Conservation (phyloP, 495 filamentous ascomycete species). For the Melanomma pulvis-pyrius region DNA sequence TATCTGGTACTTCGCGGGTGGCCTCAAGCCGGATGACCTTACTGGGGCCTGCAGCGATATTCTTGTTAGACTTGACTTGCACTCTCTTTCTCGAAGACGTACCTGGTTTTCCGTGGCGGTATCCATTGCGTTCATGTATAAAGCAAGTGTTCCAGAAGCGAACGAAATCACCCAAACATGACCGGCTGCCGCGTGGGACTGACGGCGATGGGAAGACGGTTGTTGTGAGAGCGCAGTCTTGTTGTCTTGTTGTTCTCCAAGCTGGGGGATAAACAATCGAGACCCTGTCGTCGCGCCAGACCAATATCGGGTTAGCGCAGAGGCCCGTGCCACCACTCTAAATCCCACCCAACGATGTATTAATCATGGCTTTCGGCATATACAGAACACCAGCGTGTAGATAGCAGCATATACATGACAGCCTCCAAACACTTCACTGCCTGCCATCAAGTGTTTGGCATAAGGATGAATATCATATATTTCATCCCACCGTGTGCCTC, state of each 20-base stretch:
- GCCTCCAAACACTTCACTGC: too few species aligned
- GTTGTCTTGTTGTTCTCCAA: not conserved
- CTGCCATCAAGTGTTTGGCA: too few species aligned
- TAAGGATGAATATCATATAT: not conserved
- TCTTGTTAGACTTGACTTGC: constrained; percentile 27
- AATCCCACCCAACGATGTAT: not conserved
- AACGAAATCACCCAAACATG: constrained; percentile 24
- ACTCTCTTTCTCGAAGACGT: not conserved
- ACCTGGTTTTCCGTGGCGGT: constrained; percentile 36
- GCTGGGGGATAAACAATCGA: constrained; percentile 16
- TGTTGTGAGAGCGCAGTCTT: not conserved
- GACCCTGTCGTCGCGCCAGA: constrained; percentile 17
- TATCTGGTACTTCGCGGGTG: constrained; percentile 20
- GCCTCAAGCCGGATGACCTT: constrained; percentile 26
- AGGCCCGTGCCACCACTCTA: not conserved
- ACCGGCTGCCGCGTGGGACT: not conserved
- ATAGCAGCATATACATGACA: too few species aligned
- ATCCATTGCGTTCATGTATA: constrained; percentile 21
- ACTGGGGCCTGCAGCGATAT: constrained; percentile 10
- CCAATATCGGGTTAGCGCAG: not conserved
- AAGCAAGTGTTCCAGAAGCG: constrained; percentile 1
- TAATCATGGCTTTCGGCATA: too few species aligned
- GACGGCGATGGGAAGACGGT: constrained; percentile 8
- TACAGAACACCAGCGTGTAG: too few species aligned
- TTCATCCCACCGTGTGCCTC: not conserved